Conservation (phyloP, 257 asterid genomes). For the Coffea canephora region DNA sequence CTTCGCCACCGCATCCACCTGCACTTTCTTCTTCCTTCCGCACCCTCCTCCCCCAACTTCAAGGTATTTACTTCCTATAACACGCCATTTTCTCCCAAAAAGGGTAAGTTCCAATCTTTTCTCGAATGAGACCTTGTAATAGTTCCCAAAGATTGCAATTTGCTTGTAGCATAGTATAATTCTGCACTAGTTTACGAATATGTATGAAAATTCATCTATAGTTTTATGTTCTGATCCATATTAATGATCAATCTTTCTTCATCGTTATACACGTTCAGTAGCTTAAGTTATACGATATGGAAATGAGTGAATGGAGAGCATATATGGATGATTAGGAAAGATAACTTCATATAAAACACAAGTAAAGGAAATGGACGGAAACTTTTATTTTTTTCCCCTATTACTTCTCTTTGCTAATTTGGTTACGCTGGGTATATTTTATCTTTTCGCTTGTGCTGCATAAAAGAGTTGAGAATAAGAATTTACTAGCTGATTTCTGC, state of each 20-base stretch:
- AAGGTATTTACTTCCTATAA: conserved; percentile 36
- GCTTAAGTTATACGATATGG: background rate
- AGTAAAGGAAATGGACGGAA: too few relatives aligned
- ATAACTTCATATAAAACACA: too few relatives aligned
- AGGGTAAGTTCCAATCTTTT: background rate
- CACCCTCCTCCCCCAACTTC: conserved; percentile 24
- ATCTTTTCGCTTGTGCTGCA: background rate
- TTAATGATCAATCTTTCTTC: background rate
- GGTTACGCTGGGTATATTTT: background rate
- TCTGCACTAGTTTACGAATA: background rate
- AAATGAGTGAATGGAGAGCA: background rate
- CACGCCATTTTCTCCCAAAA: background rate
- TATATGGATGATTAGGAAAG: background rate
- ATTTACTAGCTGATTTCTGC: background rate
- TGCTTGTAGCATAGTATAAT: too few relatives aligned
- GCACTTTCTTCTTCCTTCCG: conserved; percentile 40
- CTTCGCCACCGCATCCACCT: conserved; percentile 54
- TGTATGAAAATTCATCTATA: background rate
- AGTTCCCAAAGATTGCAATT: background rate
- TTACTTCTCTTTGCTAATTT: background rate
- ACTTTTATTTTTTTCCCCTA: background rate
- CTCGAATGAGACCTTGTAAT: background rate
- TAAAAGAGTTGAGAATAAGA: background rate
- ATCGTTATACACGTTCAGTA: background rate
- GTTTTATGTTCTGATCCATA: background rate